These are phyloP conservation scores for Persicaria tinctoria DNA, from an alignment of 148 eudicot genomes.

Conservation along the genomic window DNA sequence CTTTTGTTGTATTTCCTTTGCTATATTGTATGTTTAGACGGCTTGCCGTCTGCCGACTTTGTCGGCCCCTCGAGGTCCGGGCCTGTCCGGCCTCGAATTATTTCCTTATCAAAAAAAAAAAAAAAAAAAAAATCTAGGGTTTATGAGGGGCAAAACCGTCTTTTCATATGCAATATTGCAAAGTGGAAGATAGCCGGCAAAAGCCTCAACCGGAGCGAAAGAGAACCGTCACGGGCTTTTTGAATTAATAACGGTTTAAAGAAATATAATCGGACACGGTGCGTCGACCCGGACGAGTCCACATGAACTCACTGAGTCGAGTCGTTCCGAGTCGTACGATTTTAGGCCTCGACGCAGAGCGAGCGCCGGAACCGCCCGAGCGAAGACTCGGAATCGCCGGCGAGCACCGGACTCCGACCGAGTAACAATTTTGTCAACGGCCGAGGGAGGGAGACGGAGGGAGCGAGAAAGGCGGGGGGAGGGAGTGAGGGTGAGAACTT, in stretches of 20 bases:
- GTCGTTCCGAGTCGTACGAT: conserved; percentile 4
- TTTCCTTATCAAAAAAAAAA: too few species aligned
- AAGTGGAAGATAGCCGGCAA: not conserved
- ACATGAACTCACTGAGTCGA: not conserved
- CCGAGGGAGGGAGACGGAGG: not conserved
- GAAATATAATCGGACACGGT: not conserved
- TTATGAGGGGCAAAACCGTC: not conserved
- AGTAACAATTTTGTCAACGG: not conserved
- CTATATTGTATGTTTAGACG: too few species aligned
- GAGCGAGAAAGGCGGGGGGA: not conserved
- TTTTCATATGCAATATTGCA: not conserved
- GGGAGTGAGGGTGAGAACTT: conserved; percentile 18
- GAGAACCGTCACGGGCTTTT: conserved; percentile 1
- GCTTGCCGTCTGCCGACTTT: too few species aligned
- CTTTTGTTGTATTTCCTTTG: too few species aligned
- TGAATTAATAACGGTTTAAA: not conserved
- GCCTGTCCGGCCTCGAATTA: too few species aligned
- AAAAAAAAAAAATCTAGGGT: too few species aligned
- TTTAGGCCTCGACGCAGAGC: not conserved
- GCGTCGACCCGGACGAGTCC: not conserved
- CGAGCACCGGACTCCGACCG: not conserved
- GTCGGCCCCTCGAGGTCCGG: too few species aligned
- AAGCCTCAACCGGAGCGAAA: not conserved
- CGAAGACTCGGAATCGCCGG: not conserved
- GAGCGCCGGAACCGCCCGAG: not conserved